A percentile compares a stretch with the other conserved stretches of the same genome.
Conservation (phyloP, 495 filamentous ascomycete species). For the Mytilinidion resinicola region DNA sequence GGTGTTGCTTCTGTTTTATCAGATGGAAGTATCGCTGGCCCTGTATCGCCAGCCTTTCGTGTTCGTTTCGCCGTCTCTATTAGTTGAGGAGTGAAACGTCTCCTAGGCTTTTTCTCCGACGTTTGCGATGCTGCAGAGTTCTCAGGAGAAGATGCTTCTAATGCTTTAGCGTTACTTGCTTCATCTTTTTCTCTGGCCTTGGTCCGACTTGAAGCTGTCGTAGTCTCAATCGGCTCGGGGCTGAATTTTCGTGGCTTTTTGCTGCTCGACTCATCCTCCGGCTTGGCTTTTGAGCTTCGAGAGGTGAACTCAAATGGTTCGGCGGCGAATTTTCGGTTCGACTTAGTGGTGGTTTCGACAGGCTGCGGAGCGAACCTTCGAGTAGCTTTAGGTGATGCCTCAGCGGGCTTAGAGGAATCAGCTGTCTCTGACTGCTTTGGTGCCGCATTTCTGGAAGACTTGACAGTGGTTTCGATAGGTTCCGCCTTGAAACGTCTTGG, state of each 20-base stretch:
- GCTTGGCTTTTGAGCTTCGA: constrained; percentile 18
- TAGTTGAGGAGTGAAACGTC: constrained; percentile 52
- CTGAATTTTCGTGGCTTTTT: constrained; percentile 45
- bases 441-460: constrained; percentile 25
- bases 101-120: constrained; percentile 18
- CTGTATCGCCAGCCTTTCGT: constrained; percentile 36
- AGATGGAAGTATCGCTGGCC: constrained; percentile 25
- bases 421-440: constrained; percentile 5
- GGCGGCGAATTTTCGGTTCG: constrained; percentile 17
- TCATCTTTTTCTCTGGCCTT: constrained; percentile 7
- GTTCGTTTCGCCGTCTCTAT: constrained; percentile 52
- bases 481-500: constrained; percentile 31
- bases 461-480: constrained; percentile 32
- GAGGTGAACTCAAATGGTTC: constrained; percentile 23
- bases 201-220: constrained; percentile 5
- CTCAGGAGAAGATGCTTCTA: not conserved
- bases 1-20: constrained; percentile 38
- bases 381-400: constrained; percentile 20
- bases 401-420: not conserved
- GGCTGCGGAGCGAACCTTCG: constrained; percentile 51
- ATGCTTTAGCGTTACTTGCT: not conserved
- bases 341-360: constrained; percentile 45
- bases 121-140: not conserved
- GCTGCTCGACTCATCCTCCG: constrained; percentile 26
- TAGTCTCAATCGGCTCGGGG: constrained; percentile 33